phyloP scores from a whole-genome alignment of 768 basidiomycete species.

The Pleurotus eryngii region DNA sequence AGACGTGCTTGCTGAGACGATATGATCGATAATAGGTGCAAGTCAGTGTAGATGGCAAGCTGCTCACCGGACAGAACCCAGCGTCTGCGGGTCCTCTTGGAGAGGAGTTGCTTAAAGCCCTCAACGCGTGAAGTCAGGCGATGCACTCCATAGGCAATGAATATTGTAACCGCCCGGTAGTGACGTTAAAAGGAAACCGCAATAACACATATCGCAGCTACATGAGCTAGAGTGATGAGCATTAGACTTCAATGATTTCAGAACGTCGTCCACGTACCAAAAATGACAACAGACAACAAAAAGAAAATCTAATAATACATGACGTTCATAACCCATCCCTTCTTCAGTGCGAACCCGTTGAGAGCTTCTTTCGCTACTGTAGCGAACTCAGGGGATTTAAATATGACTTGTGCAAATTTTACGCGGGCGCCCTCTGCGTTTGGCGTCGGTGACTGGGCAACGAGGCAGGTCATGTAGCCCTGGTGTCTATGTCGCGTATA shows the following conservation, averaged over 20 bases:
- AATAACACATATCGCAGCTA: no score
- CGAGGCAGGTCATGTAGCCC: conserved; percentile 72
- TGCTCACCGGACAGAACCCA: conserved; percentile 76
- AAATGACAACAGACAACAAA: not conserved
- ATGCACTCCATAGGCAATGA: conserved; percentile 15
- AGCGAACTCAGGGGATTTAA: conserved; percentile 73
- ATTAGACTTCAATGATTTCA: no score
- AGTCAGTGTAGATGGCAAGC: conserved; percentile 54
- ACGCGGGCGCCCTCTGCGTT: conserved; percentile 61
- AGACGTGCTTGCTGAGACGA: not conserved
- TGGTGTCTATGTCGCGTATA: conserved; percentile 57
- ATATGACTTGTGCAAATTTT: conserved; percentile 80
- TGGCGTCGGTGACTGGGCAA: conserved; percentile 66
- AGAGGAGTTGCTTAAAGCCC: conserved; percentile 51
- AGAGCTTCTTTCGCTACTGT: conserved; percentile 76
- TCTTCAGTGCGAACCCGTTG: conserved; percentile 84
- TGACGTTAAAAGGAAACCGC: no score
- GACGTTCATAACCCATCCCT: conserved; percentile 82
- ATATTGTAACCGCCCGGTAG: not conserved
- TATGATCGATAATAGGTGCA: conserved; percentile 30
- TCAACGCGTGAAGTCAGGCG: conserved; percentile 24
- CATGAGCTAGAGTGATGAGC: no score
- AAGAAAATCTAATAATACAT: conserved; percentile 34
- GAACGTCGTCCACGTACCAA: not conserved
- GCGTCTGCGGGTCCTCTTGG: conserved; percentile 57